Percentiles rank a stretch among this genome's conserved stretches.
Evolutionary conservation across 129 eudicot species (phyloP).

Genomic region (Pittosporum tobira): DNA sequence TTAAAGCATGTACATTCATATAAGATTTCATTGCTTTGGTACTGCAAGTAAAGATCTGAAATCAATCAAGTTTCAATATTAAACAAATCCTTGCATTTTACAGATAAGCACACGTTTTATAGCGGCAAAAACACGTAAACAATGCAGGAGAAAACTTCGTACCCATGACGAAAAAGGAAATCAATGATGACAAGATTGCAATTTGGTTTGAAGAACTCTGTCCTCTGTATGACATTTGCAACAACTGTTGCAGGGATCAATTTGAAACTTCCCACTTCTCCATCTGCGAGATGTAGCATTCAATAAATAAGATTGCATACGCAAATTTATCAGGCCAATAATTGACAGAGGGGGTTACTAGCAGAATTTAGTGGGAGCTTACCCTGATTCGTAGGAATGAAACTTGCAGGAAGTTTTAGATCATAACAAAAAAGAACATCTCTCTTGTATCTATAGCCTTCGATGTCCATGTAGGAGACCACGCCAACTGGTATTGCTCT

Average conservation of each 20-base stretch:
- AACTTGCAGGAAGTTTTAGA: constrained; percentile 75
- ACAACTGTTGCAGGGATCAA: constrained; percentile 52
- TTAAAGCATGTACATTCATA: too few relatives aligned
- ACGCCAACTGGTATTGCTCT: constrained; percentile 78
- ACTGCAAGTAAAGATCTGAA: too few relatives aligned
- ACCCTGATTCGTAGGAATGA: constrained; percentile 73
- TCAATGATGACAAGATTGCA: constrained; percentile 82
- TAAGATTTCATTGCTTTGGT: too few relatives aligned
- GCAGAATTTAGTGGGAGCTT: constrained; percentile 8
- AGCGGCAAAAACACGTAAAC: not conserved
- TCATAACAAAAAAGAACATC: constrained; percentile 94
- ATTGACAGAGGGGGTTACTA: not conserved
- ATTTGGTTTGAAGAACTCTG: constrained; percentile 58
- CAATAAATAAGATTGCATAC: not conserved
- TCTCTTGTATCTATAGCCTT: constrained; percentile 76
- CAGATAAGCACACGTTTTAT: not conserved
- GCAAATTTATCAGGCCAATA: too few relatives aligned
- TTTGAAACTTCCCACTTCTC: constrained; percentile 86
- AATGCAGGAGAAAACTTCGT: constrained; percentile 12
- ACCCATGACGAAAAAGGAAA: constrained; percentile 89
- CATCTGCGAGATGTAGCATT: constrained; percentile 43
- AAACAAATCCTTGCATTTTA: too few relatives aligned
- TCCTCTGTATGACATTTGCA: constrained; percentile 48
- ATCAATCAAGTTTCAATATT: too few relatives aligned
- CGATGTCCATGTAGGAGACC: constrained; percentile 76